These are phyloP conservation scores for Candida endomychidarum DNA, from an alignment of 805 yeast genomes.

Conservation along the genomic window DNA sequence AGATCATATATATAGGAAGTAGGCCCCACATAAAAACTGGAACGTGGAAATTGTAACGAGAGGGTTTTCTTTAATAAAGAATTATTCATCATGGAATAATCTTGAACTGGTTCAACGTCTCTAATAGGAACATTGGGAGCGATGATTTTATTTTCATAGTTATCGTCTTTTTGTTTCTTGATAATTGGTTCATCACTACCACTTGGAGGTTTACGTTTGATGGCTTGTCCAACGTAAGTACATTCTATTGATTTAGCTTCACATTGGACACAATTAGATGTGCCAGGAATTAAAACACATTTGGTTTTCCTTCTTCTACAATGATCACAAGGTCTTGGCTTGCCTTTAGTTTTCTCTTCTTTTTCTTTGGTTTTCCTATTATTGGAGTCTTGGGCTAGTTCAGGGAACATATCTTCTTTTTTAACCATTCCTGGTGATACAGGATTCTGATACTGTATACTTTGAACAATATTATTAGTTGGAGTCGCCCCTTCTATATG, in stretches of 20 bases:
- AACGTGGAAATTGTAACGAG: slow-evolving; percentile 83
- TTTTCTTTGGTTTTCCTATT: slow-evolving; percentile 2
- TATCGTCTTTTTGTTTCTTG: slow-evolving; percentile 24
- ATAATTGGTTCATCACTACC: slow-evolving; percentile 14
- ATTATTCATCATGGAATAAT: slow-evolving; percentile 62
- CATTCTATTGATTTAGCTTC: slow-evolving; percentile 73
- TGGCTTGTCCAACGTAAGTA: slow-evolving; percentile 63
- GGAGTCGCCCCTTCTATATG: slow-evolving; percentile 16
- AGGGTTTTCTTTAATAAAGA: slow-evolving; percentile 67
- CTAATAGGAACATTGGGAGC: slow-evolving; percentile 48
- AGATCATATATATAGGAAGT: slow-evolving; percentile 78
- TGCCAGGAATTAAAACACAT: slow-evolving; percentile 68
- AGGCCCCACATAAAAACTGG: slow-evolving; percentile 86
- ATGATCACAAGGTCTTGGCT: slow-evolving; percentile 75
- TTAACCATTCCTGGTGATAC: slow-evolving; percentile 15
- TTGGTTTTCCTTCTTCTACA: slow-evolving; percentile 79
- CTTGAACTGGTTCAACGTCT: slow-evolving; percentile 61
- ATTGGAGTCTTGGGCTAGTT: neutral
- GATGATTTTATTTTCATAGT: slow-evolving; percentile 19
- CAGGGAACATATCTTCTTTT: slow-evolving; percentile 3
- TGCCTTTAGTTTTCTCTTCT: slow-evolving; percentile 20
- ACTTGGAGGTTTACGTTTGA: slow-evolving; percentile 32
- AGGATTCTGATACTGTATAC: slow-evolving; percentile 32
- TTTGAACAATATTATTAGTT: slow-evolving; percentile 27
- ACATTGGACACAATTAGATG: slow-evolving; percentile 71